A percentile compares a stretch with the other conserved stretches of the same genome.
Conservation (phyloP, 176 grass and related monocot genomes). For the Triticum urartu region DNA sequence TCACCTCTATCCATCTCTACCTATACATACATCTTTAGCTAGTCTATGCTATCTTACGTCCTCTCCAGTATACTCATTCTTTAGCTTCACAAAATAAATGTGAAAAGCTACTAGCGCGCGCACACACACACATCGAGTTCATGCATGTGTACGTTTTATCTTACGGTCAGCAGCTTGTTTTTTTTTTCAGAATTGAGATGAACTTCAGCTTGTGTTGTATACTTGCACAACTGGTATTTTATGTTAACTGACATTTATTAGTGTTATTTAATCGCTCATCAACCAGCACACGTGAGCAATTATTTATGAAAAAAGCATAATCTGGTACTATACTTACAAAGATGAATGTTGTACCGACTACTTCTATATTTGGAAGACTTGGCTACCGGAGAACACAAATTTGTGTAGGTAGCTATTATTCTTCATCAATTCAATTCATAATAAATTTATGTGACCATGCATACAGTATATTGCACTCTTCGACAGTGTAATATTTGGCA, state of each 20-base stretch:
- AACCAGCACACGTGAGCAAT: neutral
- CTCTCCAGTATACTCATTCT: neutral
- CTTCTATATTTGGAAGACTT: neutral
- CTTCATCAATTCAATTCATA: neutral
- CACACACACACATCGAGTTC: neutral
- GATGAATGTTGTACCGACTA: neutral
- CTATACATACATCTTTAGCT: neutral
- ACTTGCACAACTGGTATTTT: constrained; percentile 30
- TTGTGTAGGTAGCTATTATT: neutral
- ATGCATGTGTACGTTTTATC: neutral
- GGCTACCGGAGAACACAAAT: neutral
- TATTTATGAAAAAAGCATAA: neutral
- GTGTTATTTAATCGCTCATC: neutral
- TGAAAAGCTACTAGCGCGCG: neutral
- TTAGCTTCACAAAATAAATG: neutral
- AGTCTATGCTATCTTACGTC: neutral
- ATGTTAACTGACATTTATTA: neutral
- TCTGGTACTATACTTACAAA: neutral
- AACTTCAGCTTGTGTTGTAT: neutral
- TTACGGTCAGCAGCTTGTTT: neutral
- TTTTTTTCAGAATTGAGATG: neutral
- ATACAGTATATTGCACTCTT: neutral
- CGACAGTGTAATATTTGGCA: neutral
- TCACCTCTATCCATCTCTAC: constrained; percentile 16
- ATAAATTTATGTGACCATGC: neutral